Evolutionary conservation across 192 early-diverging fungal genomes (phyloP).

Genomic region (Coemansia reversa): DNA sequence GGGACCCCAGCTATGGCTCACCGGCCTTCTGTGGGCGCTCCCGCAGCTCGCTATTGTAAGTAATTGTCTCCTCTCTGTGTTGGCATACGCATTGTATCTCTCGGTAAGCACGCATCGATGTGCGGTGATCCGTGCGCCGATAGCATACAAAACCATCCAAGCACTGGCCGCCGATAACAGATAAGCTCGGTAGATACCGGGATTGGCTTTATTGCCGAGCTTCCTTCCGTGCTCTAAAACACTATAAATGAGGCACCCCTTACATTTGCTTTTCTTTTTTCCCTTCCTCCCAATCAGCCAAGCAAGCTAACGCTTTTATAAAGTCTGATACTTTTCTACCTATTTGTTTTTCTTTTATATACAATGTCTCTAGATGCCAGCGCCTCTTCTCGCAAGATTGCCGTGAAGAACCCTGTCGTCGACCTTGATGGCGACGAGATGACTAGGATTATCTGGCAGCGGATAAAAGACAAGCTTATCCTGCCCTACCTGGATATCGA

Average conservation of each 20-base stretch:
- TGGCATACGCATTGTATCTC: not conserved
- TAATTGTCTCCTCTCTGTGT: constrained; percentile 1
- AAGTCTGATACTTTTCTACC: not conserved
- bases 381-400: constrained; percentile 58
- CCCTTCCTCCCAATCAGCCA: not conserved
- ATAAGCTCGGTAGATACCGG: no score
- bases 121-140: no score
- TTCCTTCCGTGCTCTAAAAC: no score
- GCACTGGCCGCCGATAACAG: no score
- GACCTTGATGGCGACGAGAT: constrained; percentile 97
- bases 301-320: no score
- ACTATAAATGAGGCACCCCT: no score
- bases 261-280: not conserved
- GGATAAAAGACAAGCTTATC: constrained; percentile 89
- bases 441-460: constrained; percentile 96
- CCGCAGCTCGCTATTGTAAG: constrained; percentile 25
- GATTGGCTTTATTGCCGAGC: no score
- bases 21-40: no score
- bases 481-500: constrained; percentile 84
- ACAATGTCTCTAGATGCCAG: constrained; percentile 51
- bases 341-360: constrained; percentile 1
- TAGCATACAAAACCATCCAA: no score
- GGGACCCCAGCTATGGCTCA: not conserved
- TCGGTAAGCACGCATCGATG: no score
- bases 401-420: constrained; percentile 81